These are phyloP conservation scores for Saccharomyces kudriavzevii DNA, from an alignment of 805 yeast genomes.

Conservation along the genomic window DNA sequence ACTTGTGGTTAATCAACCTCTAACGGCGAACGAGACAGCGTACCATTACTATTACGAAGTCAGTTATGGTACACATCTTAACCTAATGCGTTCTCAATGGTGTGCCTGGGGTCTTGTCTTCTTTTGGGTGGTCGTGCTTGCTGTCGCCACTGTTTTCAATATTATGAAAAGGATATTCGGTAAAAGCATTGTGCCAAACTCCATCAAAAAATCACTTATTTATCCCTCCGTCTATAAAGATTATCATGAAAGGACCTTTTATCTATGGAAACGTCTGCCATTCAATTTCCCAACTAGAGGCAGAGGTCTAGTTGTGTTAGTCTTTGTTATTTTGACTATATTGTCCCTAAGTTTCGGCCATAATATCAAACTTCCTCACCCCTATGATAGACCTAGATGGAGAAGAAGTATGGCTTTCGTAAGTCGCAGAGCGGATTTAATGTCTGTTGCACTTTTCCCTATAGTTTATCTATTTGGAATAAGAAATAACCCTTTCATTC, in stretches of 20 bases:
- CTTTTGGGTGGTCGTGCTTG: conserved; percentile 34
- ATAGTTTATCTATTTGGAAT: conserved; percentile 56
- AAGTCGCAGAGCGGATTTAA: conserved; percentile 48
- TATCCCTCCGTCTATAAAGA: conserved; percentile 21
- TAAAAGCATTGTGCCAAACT: conserved; percentile 7
- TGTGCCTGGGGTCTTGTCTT: conserved; percentile 41
- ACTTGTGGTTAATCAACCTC: conserved; percentile 26
- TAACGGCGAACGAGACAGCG: conserved; percentile 27
- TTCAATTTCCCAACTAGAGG: conserved; percentile 27
- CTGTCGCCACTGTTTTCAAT: conserved; percentile 28
- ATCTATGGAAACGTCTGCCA: conserved; percentile 20
- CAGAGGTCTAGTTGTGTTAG: conserved; percentile 26
- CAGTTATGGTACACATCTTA: conserved; percentile 33
- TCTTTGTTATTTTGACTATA: conserved; percentile 28
- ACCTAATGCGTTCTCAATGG: conserved; percentile 34
- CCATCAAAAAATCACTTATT: conserved; percentile 19
- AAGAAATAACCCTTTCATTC: conserved; percentile 60
- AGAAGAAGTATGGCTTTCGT: conserved; percentile 32
- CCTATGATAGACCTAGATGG: conserved; percentile 29
- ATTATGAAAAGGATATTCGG: conserved; percentile 22
- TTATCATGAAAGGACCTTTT: conserved; percentile 17
- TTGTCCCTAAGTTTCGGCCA: conserved; percentile 33
- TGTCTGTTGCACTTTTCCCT: conserved; percentile 49
- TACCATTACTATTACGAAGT: conserved; percentile 29
- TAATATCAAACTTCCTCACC: conserved; percentile 33